phyloP scores from a whole-genome alignment of 805 yeast genomes.

The Vanderwaltozyma verrucispora region DNA sequence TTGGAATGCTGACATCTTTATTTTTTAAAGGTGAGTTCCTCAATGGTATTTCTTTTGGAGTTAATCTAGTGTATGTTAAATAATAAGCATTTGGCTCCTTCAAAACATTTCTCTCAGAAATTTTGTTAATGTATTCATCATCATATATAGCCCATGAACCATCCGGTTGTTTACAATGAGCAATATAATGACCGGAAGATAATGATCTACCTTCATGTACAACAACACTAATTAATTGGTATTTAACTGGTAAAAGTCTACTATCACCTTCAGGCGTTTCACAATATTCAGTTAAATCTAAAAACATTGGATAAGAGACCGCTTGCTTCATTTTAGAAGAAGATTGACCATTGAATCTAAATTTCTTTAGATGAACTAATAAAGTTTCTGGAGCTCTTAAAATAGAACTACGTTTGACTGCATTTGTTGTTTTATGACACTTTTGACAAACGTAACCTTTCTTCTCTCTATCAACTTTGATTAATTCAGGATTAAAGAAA shows the following conservation, averaged over 20 bases:
- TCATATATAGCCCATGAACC: constrained; percentile 91
- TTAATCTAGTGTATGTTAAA: constrained; percentile 68
- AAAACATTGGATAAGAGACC: constrained; percentile 65
- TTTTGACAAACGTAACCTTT: constrained; percentile 82
- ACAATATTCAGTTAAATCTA: constrained; percentile 60
- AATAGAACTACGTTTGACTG: constrained; percentile 64
- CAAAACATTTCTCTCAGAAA: constrained; percentile 62
- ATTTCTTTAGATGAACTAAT: constrained; percentile 79
- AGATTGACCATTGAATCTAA: constrained; percentile 72
- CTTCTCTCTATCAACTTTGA: constrained; percentile 60
- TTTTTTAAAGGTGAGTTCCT: constrained; percentile 4
- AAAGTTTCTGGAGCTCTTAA: constrained; percentile 81
- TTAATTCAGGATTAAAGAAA: constrained; percentile 73
- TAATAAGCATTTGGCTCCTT: constrained; percentile 87
- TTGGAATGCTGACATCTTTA: constrained; percentile 12
- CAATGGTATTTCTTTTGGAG: constrained; percentile 37
- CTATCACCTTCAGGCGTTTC: constrained; percentile 9
- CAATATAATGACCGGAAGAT: constrained; percentile 86
- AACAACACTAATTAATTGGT: constrained; percentile 72
- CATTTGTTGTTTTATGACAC: constrained; percentile 68
- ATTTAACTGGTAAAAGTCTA: constrained; percentile 37
- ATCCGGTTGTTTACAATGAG: constrained; percentile 86
- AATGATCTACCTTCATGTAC: constrained; percentile 93
- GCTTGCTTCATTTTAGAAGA: constrained; percentile 83
- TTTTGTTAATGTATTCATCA: constrained; percentile 75